A percentile compares a stretch with the other conserved stretches of the same genome.
These are phyloP conservation scores for Claviceps spartinae DNA, from an alignment of 2,329 filamentous ascomycete genomes.

Conservation along the genomic window DNA sequence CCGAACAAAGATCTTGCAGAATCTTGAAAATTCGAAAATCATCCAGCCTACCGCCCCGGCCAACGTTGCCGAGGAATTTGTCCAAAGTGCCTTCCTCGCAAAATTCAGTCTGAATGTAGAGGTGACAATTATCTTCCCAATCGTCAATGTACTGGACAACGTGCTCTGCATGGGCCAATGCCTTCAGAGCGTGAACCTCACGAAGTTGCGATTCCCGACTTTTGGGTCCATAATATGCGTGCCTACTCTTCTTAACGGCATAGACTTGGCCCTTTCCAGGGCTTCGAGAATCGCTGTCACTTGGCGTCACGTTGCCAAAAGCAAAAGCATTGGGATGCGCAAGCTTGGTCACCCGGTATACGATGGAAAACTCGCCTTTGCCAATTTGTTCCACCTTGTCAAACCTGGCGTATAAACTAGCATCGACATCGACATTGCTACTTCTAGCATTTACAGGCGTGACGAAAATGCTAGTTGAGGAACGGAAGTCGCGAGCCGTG, in stretches of 20 bases:
- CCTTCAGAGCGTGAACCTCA: slow-evolving; percentile 67
- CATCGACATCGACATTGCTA: slow-evolving; percentile 59
- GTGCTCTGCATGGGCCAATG: slow-evolving; percentile 70
- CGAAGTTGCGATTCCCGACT: slow-evolving; percentile 75
- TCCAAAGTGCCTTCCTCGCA: slow-evolving; percentile 90
- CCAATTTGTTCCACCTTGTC: slow-evolving; percentile 69
- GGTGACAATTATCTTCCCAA: slow-evolving; percentile 74
- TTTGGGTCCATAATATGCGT: slow-evolving; percentile 61
- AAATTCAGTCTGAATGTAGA: slow-evolving; percentile 96
- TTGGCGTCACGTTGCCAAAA: slow-evolving; percentile 32
- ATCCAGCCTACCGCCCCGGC: slow-evolving; percentile 74
- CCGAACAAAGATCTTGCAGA: slow-evolving; percentile 68
- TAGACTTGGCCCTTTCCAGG: slow-evolving; percentile 51
- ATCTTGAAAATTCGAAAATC: slow-evolving; percentile 99
- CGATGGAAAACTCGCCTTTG: slow-evolving; percentile 83
- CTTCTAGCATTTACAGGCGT: slow-evolving; percentile 57
- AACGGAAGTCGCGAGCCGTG: slow-evolving; percentile 34
- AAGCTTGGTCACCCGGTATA: slow-evolving; percentile 58
- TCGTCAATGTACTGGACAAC: slow-evolving; percentile 70
- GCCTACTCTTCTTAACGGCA: slow-evolving; percentile 86
- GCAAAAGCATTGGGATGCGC: slow-evolving; percentile 20
- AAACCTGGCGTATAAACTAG: slow-evolving; percentile 61
- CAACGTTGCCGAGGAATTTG: slow-evolving; percentile 69
- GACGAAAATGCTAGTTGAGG: slow-evolving; percentile 43
- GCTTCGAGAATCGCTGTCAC: slow-evolving; percentile 33